Evolutionary conservation across 768 basidiomycete species (phyloP).

Genomic region (Collybiopsis luxurians): DNA sequence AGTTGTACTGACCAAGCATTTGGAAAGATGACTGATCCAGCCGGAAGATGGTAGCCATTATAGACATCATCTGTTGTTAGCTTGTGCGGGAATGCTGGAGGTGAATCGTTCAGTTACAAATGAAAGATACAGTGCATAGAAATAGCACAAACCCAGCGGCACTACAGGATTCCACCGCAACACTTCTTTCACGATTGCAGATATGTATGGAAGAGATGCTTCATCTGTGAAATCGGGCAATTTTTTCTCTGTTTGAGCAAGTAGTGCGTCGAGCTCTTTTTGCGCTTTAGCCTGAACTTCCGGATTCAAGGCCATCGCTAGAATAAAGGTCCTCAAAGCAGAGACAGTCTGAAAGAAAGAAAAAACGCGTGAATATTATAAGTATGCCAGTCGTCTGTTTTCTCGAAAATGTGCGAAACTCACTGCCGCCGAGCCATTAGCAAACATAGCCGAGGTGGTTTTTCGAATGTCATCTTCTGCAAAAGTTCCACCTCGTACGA

Average conservation of each 20-base stretch:
- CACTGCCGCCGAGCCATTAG: conserved; percentile 9
- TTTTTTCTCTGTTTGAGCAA: background rate
- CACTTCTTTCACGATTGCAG: conserved; percentile 21
- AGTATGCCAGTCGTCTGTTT: too few species aligned
- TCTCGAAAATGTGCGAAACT: background rate
- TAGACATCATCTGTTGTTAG: conserved; percentile 22
- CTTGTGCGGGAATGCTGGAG: conserved; percentile 17
- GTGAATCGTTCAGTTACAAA: too few species aligned
- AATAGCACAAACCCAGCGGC: conserved; percentile 17
- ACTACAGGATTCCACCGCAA: conserved; percentile 24
- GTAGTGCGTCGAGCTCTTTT: conserved; percentile 21
- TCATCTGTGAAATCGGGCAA: conserved; percentile 19
- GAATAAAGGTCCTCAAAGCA: conserved; percentile 5
- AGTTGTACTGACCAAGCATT: conserved; percentile 19
- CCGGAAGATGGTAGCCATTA: conserved; percentile 23
- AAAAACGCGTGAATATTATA: too few species aligned
- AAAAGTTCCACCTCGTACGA: background rate
- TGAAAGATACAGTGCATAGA: too few species aligned
- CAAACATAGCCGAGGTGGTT: conserved; percentile 7
- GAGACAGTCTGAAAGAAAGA: conserved; percentile 4
- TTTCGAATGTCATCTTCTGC: background rate
- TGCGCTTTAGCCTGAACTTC: conserved; percentile 23
- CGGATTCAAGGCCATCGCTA: conserved; percentile 21
- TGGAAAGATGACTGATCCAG: conserved; percentile 19
- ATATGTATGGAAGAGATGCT: conserved; percentile 21